These are phyloP conservation scores for Nicotiana otophora DNA, from an alignment of 257 asterid genomes.

Conservation along the genomic window DNA sequence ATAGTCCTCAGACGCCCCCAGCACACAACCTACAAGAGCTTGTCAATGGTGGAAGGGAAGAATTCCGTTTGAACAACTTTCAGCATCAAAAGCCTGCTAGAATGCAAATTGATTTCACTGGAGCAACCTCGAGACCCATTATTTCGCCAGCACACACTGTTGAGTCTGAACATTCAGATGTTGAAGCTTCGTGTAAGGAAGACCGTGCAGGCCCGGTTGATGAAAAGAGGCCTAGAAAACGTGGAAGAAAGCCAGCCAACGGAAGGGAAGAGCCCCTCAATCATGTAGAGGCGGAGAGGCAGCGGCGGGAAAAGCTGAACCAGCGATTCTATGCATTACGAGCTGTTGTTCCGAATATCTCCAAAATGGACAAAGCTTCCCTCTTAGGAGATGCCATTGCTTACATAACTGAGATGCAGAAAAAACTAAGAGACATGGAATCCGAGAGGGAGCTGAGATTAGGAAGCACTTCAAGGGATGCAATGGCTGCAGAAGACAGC, in stretches of 20 bases:
- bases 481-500: constrained; percentile 27
- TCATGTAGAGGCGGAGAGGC: constrained; percentile 90
- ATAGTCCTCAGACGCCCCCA: constrained; percentile 32
- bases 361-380: constrained; percentile 97
- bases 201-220: constrained; percentile 37
- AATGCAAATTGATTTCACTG: constrained; percentile 63
- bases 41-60: constrained; percentile 43
- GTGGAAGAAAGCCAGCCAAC: constrained; percentile 86
- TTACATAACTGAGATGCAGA: constrained; percentile 83
- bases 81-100: constrained; percentile 46
- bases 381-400: constrained; percentile 88
- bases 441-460: constrained; percentile 35
- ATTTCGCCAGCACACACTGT: constrained; percentile 28
- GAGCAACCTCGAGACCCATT: constrained; percentile 47
- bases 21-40: constrained; percentile 24
- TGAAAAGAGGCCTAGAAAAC: constrained; percentile 70
- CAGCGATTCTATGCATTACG: constrained; percentile 79
- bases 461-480: constrained; percentile 40
- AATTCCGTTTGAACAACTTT: constrained; percentile 28
- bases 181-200: constrained; percentile 59
- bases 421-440: constrained; percentile 72
- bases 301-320: constrained; percentile 79
- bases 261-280: constrained; percentile 88
- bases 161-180: constrained; percentile 78
- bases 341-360: constrained; percentile 81